Percentiles rank a stretch among this genome's conserved stretches.
phyloP scores from a whole-genome alignment of 306 rosid genomes.

The Adenanthera pavonina region DNA sequence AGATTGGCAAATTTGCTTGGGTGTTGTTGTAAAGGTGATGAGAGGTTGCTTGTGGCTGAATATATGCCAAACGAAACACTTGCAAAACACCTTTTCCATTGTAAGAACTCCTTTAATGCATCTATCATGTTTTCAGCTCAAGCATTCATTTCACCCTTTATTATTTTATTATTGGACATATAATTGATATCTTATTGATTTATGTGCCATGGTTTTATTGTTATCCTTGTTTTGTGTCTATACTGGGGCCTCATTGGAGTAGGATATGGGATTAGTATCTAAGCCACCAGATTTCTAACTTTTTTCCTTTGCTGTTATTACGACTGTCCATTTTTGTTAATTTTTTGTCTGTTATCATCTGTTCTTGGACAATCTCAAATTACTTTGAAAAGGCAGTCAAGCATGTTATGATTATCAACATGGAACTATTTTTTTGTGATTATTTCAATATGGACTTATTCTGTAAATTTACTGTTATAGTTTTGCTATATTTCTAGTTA shows the following conservation, averaged over 20 bases:
- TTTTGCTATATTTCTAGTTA: constrained; percentile 15
- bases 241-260: not conserved
- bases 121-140: not conserved
- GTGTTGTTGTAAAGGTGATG: constrained; percentile 76
- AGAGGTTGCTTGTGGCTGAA: constrained; percentile 86
- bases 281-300: constrained; percentile 13
- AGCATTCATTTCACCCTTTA: not conserved
- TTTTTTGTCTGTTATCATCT: constrained; percentile 1
- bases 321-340: not conserved
- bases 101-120: constrained; percentile 47
- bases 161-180: constrained; percentile 20
- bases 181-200: constrained; percentile 1
- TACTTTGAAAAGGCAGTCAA: not conserved
- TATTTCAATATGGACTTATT: not conserved
- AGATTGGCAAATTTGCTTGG: constrained; percentile 79
- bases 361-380: constrained; percentile 13
- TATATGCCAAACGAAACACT: constrained; percentile 86
- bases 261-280: constrained; percentile 25
- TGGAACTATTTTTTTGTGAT: not conserved
- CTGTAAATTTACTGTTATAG: not conserved
- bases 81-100: constrained; percentile 81
- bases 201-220: constrained; percentile 7
- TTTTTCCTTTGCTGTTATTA: constrained; percentile 12
- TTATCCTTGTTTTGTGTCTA: constrained; percentile 6
- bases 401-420: not conserved